Percentiles rank a stretch among this genome's conserved stretches.
phyloP scores from a whole-genome alignment of 148 eudicot species.

The Rhododendron griersonianum region DNA sequence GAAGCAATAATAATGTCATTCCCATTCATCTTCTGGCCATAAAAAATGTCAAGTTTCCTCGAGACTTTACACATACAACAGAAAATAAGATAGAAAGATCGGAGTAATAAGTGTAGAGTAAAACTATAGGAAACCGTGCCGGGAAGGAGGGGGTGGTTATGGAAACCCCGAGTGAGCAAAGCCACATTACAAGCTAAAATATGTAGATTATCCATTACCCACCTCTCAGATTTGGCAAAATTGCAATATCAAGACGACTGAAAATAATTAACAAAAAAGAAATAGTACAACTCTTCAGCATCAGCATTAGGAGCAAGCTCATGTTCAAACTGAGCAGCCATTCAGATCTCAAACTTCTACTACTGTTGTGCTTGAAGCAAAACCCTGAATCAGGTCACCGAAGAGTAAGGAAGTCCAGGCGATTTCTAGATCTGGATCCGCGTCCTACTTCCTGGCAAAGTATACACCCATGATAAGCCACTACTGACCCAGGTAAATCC shows the following conservation, averaged over 20 bases:
- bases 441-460: conserved; percentile 13
- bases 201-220: not conserved
- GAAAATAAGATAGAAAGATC: too few species aligned
- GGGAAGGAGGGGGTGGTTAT: not conserved
- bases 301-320: not conserved
- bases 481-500: not conserved
- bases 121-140: not conserved
- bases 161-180: not conserved
- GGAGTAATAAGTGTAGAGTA: not conserved
- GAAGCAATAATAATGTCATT: too few species aligned
- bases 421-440: not conserved
- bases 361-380: not conserved
- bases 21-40: too few species aligned
- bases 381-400: not conserved
- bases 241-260: not conserved
- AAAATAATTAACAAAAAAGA: not conserved
- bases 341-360: not conserved
- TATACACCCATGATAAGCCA: not conserved
- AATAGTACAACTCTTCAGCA: not conserved
- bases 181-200: not conserved
- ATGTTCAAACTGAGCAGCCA: not conserved
- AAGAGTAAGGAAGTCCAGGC: not conserved
- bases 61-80: too few species aligned
- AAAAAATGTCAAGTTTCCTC: too few species aligned
- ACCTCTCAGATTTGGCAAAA: not conserved